Evolutionary conservation across 192 early-diverging fungal species (phyloP).

Genomic region (Phlyctochytrium planicorne): DNA sequence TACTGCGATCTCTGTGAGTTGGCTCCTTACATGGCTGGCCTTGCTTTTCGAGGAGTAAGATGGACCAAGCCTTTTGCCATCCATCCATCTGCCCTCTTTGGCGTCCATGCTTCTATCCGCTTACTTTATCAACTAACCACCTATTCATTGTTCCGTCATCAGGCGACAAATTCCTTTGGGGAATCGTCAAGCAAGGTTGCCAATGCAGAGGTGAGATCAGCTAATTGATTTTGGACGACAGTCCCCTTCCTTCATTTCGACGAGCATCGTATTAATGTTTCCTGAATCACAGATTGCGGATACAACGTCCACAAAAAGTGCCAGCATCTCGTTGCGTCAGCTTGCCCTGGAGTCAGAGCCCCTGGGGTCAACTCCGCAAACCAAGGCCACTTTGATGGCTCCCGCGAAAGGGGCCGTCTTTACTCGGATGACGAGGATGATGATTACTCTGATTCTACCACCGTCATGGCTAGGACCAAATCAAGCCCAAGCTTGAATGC

Average conservation of each 20-base stretch:
- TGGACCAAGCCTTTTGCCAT: background rate
- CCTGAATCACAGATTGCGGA: conserved; percentile 33
- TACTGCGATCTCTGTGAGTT: conserved; percentile 66
- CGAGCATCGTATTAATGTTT: background rate
- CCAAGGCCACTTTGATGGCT: conserved; percentile 9
- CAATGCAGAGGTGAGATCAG: conserved; percentile 45
- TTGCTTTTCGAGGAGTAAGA: background rate
- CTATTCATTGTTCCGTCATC: background rate
- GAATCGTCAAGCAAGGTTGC: conserved; percentile 63
- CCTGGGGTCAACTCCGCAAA: conserved; percentile 13
- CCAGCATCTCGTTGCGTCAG: conserved; percentile 28
- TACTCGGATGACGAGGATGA: conserved; percentile 21
- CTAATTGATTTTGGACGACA: too few species aligned
- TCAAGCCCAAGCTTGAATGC: background rate
- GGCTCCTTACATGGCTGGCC: background rate
- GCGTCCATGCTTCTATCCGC: background rate
- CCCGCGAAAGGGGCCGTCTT: conserved; percentile 12
- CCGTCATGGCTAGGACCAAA: background rate
- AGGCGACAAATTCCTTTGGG: conserved; percentile 64
- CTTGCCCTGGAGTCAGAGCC: conserved; percentile 20
- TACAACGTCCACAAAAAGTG: conserved; percentile 55
- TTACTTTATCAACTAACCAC: background rate
- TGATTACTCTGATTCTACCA: background rate
- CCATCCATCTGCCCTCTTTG: too few species aligned
- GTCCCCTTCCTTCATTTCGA: background rate